These are phyloP conservation scores for Coleophoma eucalyptorum DNA, from an alignment of 2,329 filamentous ascomycete species.

Conservation along the genomic window DNA sequence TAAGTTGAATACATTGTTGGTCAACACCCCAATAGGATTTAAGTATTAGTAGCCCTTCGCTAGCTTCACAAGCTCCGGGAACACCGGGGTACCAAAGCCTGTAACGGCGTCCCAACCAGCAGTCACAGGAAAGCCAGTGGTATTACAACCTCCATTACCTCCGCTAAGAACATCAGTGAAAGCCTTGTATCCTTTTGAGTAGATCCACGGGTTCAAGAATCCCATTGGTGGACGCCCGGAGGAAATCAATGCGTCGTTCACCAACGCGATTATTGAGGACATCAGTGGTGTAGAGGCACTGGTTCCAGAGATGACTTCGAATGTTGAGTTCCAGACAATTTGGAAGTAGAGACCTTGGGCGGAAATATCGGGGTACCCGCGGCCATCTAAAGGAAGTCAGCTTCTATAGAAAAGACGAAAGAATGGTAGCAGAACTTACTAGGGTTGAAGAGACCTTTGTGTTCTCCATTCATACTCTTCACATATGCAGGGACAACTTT, in stretches of 20 bases:
- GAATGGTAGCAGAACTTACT: too few species aligned
- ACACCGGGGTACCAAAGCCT: constrained; percentile 28
- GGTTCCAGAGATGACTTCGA: constrained; percentile 38
- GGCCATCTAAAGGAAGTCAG: constrained; percentile 30
- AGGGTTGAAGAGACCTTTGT: constrained; percentile 39
- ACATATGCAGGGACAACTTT: constrained; percentile 37
- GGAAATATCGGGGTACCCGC: constrained; percentile 48
- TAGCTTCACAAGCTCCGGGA: constrained; percentile 11
- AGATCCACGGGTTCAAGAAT: constrained; percentile 37
- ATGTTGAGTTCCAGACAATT: constrained; percentile 7
- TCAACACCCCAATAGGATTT: too few species aligned
- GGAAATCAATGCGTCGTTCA: constrained; percentile 57
- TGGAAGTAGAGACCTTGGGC: constrained; percentile 22
- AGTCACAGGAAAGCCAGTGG: constrained; percentile 9
- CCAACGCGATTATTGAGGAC: constrained; percentile 51
- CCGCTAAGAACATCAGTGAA: constrained; percentile 34
- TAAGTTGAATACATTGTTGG: too few species aligned
- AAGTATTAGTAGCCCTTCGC: too few species aligned
- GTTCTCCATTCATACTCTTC: constrained; percentile 12
- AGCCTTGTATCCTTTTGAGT: constrained; percentile 24
- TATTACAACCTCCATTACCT: constrained; percentile 31
- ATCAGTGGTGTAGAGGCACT: constrained; percentile 52
- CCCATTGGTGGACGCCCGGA: constrained; percentile 38
- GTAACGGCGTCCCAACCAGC: constrained; percentile 31
- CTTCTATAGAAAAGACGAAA: too few species aligned